Base-by-base conservation (phyloP, 1,284 basidiomycete species). In the Apiotrichum montevideense region DNA sequence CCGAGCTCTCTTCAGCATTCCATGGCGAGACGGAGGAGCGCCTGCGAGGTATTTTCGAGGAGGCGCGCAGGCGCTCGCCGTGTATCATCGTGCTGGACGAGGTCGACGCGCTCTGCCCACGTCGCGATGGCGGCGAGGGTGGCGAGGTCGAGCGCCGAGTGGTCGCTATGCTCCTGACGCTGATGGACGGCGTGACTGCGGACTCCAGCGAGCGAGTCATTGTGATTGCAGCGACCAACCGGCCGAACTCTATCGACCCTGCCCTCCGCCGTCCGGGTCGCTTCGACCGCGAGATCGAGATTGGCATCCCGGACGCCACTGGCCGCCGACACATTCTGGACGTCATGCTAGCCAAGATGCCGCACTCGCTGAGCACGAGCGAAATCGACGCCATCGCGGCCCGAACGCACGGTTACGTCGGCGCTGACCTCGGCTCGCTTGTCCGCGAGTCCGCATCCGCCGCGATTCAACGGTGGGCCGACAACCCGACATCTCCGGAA, bases 231-330 rank as follows among this genome's bases (percentile, higher is more conserved):
- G 96, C 96, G 0, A 98, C 96, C 1, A 98, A 99, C 75, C 81
- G 96, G 39, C 95, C 93, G 3, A 98, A 98, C 72, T 89, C 93
- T 4, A 91, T 99, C 58, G 96, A 99, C 75, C 95, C 94, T 35
- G 96, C 96, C 0, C 79, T 99, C 44, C 80, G 96, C 51, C 80
- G 96, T 37, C 96, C 96, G 3, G 96, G 96, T 2, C 80, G 96
- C 61, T 95, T 99, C 67, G 96, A 99, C 74, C 81, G 91, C 62
- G 96, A 98, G 76, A 90, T 99, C 45, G 96, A 99, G 74, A 94
- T 98, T 64, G 95, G 93, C 40, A 85, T 98, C 37, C 96, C 96
- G 1, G 90, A 93, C 68, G 84, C 85, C 2, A 82, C 84, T 41
- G 90, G 90, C 1, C 85, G 96, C 29, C 79, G 83, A 39, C 83